A percentile compares a stretch with the other conserved stretches of the same genome.
Conservation (phyloP, 2,329 filamentous ascomycete genomes). For the Pseudogymnoascus sp. region DNA sequence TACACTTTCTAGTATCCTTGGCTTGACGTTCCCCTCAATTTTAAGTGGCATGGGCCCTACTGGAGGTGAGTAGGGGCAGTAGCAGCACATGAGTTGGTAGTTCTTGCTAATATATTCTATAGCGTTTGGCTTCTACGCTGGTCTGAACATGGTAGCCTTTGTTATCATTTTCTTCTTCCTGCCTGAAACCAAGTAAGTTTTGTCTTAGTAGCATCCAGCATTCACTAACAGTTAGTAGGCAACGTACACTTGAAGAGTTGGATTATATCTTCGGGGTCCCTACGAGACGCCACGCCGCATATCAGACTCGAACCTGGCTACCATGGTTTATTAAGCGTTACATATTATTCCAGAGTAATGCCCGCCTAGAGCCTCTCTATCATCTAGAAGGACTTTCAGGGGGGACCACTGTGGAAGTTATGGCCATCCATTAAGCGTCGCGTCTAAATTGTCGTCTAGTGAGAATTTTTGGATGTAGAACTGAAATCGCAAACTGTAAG, state of each 20-base stretch:
- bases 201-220: not conserved
- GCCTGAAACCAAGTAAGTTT: conserved; percentile 43
- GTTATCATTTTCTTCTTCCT: conserved; percentile 58
- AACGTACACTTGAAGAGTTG: conserved; percentile 50
- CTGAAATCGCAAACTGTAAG: not conserved
- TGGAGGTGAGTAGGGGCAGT: conserved; percentile 15
- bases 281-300: conserved; percentile 32
- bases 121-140: conserved; percentile 56
- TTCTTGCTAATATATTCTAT: conserved; percentile 32
- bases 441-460: not conserved
- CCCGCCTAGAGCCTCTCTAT: conserved; percentile 44
- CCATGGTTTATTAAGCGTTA: conserved; percentile 56
- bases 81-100: conserved; percentile 30
- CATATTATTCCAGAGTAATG: conserved; percentile 44
- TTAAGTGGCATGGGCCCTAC: conserved; percentile 34
- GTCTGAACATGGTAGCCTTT: conserved; percentile 53
- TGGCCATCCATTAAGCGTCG: not conserved
- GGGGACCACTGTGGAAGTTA: not conserved
- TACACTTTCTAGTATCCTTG: conserved; percentile 24
- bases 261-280: conserved; percentile 55
- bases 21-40: conserved; percentile 41
- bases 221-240: conserved; percentile 19
- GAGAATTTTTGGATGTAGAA: not conserved
- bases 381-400: conserved; percentile 31
- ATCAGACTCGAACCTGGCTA: conserved; percentile 43